phyloP scores from a whole-genome alignment of 2,329 filamentous ascomycete species.

The Fusarium xyrophilum region DNA sequence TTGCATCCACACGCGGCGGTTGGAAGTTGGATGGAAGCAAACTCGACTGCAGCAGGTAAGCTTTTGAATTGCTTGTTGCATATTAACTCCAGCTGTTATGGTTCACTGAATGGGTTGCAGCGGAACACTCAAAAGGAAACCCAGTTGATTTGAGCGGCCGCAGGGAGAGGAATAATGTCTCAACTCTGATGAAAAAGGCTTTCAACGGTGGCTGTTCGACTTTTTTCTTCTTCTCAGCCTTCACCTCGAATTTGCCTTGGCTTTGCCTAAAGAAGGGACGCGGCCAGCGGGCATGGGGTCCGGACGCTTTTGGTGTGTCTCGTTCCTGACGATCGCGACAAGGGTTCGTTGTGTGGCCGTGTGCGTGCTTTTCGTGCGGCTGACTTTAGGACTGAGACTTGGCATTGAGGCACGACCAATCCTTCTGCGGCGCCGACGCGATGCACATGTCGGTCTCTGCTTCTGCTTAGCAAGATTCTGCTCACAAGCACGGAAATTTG shows the following conservation, averaged over 20 bases:
- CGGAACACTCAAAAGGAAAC: neutral
- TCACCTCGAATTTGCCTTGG: neutral
- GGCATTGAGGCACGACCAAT: neutral
- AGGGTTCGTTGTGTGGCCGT: conserved; percentile 19
- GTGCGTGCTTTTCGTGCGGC: conserved; percentile 7
- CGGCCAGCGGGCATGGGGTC: conserved; percentile 10
- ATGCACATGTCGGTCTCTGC: conserved; percentile 19
- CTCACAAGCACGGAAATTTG: neutral
- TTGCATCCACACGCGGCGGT: neutral
- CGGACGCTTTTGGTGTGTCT: conserved; percentile 29
- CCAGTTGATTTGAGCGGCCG: neutral
- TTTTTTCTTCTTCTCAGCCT: conserved; percentile 5
- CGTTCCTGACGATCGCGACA: conserved; percentile 42
- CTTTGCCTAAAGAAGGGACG: conserved; percentile 26
- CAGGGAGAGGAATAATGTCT: conserved; percentile 9
- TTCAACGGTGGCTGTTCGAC: conserved; percentile 6
- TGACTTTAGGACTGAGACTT: conserved; percentile 17
- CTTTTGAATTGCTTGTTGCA: conserved; percentile 6
- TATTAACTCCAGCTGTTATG: neutral
- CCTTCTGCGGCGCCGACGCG: conserved; percentile 1
- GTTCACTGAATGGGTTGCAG: conserved; percentile 19
- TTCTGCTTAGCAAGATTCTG: conserved; percentile 10
- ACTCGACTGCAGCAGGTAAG: conserved; percentile 3
- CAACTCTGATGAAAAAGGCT: neutral
- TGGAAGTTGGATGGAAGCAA: neutral